Percentiles rank a stretch among this genome's conserved stretches.
Evolutionary conservation across 2,329 filamentous ascomycete species (phyloP).

Genomic region (Alternaria viburni): DNA sequence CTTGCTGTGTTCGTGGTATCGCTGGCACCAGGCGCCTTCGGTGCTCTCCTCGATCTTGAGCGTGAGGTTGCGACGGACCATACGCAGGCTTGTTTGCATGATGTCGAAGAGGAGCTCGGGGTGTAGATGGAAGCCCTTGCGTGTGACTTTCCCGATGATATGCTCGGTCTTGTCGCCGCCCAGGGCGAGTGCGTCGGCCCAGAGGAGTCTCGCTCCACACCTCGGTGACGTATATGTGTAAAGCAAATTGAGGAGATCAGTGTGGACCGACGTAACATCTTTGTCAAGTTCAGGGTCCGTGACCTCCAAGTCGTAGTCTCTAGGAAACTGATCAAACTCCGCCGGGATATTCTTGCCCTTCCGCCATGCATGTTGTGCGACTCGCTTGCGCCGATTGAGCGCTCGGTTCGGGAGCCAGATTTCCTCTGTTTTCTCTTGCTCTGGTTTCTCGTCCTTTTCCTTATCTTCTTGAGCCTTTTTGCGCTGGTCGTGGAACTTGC

Average conservation of each 20-base stretch:
- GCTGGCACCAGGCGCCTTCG: conserved; percentile 37
- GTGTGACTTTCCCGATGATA: background rate
- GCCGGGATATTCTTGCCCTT: background rate
- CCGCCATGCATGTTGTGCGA: background rate
- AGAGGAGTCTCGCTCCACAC: conserved; percentile 38
- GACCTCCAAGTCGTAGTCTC: conserved; percentile 13
- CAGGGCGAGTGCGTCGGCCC: conserved; percentile 42
- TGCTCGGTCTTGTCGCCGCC: conserved; percentile 23
- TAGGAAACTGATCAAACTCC: conserved; percentile 12
- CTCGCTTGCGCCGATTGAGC: conserved; percentile 1
- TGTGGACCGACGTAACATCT: conserved; percentile 21
- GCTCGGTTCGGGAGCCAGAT: conserved; percentile 27
- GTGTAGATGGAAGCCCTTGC: conserved; percentile 8
- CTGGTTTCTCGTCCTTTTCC: background rate
- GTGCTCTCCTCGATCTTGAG: conserved; percentile 40
- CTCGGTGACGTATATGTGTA: conserved; percentile 25
- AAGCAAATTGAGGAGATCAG: conserved; percentile 21
- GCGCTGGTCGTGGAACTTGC: conserved; percentile 32
- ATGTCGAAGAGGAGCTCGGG: conserved; percentile 30
- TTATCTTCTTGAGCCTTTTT: background rate
- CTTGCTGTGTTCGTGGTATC: conserved; percentile 41
- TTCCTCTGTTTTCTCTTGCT: background rate
- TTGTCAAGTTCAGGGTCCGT: conserved; percentile 15
- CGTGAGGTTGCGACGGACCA: conserved; percentile 31
- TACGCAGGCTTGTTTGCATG: conserved; percentile 33